phyloP scores from a whole-genome alignment of 23 red algal genomes.

The Gracilariopsis chorda region DNA sequence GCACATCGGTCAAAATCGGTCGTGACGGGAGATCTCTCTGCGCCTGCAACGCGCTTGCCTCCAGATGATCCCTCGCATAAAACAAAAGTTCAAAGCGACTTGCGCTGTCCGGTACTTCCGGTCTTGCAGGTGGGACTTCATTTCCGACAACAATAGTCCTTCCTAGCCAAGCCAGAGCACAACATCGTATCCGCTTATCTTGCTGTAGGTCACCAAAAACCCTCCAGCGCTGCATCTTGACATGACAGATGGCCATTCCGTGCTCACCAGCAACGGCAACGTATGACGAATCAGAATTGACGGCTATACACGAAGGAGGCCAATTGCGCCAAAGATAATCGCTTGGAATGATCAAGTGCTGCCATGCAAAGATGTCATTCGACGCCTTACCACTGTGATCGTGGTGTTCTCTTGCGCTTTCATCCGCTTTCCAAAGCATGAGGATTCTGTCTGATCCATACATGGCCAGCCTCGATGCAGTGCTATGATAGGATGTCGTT shows the following conservation, averaged over 20 bases:
- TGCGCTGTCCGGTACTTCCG: background rate
- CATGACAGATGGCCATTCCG: conserved; percentile 83
- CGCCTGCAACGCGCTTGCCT: conserved; percentile 65
- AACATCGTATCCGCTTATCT: conserved; percentile 57
- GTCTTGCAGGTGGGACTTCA: background rate
- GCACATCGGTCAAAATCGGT: conserved; percentile 71
- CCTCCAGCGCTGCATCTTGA: conserved; percentile 74
- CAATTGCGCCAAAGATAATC: conserved; percentile 84
- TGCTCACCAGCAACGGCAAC: conserved; percentile 86
- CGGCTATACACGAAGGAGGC: conserved; percentile 67
- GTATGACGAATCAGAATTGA: conserved; percentile 62
- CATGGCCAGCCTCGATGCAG: conserved; percentile 68
- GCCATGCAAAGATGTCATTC: conserved; percentile 69
- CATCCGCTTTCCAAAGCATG: conserved; percentile 55
- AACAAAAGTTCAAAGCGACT: conserved; percentile 62
- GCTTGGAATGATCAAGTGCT: conserved; percentile 68
- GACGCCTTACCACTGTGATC: conserved; percentile 19
- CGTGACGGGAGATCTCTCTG: conserved; percentile 54
- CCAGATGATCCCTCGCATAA: conserved; percentile 61
- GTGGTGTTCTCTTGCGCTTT: background rate
- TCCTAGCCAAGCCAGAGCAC: conserved; percentile 84
- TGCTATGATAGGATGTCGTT: conserved; percentile 51
- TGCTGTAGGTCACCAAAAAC: conserved; percentile 68
- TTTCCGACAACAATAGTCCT: conserved; percentile 67
- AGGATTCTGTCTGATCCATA: conserved; percentile 72